A percentile compares a stretch with the other conserved stretches of the same genome.
These are phyloP conservation scores for Seminavis robusta DNA, from an alignment of 108 stramenopile genomes.

Conservation along the genomic window DNA sequence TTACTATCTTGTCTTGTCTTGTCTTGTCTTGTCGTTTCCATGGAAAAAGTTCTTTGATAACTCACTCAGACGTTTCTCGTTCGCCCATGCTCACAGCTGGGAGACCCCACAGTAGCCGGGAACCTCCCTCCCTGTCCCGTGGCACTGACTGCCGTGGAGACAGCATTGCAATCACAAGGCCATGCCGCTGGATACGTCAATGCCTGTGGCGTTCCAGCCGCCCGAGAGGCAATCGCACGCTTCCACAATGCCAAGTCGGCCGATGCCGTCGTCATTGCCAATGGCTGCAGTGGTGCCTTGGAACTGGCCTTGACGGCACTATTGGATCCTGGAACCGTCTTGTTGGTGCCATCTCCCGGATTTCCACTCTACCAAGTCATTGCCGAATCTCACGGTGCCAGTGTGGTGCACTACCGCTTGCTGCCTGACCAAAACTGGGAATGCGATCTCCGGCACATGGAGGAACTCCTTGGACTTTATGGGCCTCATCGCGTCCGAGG, in stretches of 20 bases:
- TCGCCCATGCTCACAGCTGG: slow-evolving; percentile 36
- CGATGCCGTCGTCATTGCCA: slow-evolving; percentile 86
- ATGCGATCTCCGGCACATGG: slow-evolving; percentile 78
- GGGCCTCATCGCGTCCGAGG: slow-evolving; percentile 33
- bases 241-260: slow-evolving; percentile 30
- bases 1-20: background rate
- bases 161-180: slow-evolving; percentile 17
- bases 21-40: background rate
- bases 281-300: slow-evolving; percentile 89
- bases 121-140: slow-evolving; percentile 56
- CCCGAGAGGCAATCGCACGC: slow-evolving; percentile 79
- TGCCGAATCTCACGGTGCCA: slow-evolving; percentile 78
- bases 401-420: slow-evolving; percentile 74
- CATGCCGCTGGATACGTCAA: slow-evolving; percentile 70
- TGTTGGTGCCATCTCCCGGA: slow-evolving; percentile 88
- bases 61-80: slow-evolving; percentile 1
- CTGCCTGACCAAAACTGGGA: slow-evolving; percentile 78
- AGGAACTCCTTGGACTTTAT: too few relatives aligned
- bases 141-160: slow-evolving; percentile 49
- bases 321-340: slow-evolving; percentile 57
- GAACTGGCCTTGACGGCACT: slow-evolving; percentile 78
- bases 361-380: slow-evolving; percentile 92
- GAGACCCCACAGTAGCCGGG: slow-evolving; percentile 77
- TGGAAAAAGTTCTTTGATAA: background rate
- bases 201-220: slow-evolving; percentile 68